Conservation (phyloP, 73 alveolate genomes). For the Paramecium tetraurelia region DNA sequence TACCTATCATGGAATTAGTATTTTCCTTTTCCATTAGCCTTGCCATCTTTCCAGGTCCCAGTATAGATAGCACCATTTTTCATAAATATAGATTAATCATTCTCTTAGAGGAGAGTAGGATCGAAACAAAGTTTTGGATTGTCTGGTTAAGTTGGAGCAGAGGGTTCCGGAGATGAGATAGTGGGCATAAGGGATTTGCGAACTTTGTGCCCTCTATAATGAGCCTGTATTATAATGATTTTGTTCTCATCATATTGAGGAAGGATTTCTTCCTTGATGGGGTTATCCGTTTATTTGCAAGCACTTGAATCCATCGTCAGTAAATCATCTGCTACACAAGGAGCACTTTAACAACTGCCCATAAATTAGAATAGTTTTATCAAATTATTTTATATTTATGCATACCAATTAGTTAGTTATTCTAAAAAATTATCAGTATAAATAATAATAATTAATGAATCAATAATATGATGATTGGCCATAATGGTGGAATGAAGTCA, state of each 20-base stretch:
- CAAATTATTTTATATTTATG: background rate
- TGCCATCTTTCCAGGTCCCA: background rate
- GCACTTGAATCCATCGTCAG: background rate
- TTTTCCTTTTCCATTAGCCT: constrained; percentile 23
- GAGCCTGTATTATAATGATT: background rate
- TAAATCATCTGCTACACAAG: background rate
- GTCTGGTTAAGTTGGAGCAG: background rate
- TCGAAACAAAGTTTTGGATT: background rate
- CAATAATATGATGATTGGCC: constrained; percentile 18
- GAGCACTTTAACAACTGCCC: background rate
- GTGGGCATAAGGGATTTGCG: background rate
- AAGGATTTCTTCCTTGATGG: background rate
- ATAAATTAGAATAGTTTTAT: background rate
- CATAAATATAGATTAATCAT: background rate
- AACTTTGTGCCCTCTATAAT: background rate
- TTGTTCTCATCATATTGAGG: constrained; percentile 18
- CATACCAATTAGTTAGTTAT: background rate
- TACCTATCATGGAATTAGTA: constrained; percentile 13
- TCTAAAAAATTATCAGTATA: background rate
- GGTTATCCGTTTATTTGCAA: background rate
- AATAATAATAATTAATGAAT: background rate
- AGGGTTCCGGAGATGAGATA: background rate
- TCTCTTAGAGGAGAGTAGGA: background rate
- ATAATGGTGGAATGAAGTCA: constrained; percentile 19
- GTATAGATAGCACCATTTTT: constrained; percentile 22